Evolutionary conservation across 257 asterid species (phyloP), one percentile per base, ranked within the genome.

Genomic region (Nicotiana benthamiana): DNA sequence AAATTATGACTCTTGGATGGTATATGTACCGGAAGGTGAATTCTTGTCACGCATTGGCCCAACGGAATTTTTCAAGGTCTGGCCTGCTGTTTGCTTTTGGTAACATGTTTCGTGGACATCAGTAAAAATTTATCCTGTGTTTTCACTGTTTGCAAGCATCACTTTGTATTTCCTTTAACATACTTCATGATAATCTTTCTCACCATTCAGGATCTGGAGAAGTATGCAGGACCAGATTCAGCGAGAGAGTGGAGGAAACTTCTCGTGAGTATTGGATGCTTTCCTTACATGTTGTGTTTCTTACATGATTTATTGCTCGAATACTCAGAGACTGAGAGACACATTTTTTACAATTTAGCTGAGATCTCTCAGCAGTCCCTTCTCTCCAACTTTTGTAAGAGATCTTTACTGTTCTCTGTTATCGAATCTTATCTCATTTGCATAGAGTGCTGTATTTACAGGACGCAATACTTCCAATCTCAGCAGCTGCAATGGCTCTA

Each of bases 11-110:
- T 93, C 97, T 11, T 95, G 99, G 99, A 95, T 90, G 98, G 98
- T 95, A 20, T 90, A 87, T 84, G 75, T 95, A 84, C 99, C 99
- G 4, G 99, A 95, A 89, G 99, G 97, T 64, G 99, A 95, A 82
- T 95, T 95, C 88, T 85, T 93, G 87, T 95, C 99, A 18, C 97
- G 98, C 79, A 95, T 95, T 82, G 99, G 99, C 53, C 98, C 98
- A 28, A 95, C 98, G 1, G 98, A 93, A 17, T 95, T 95, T 86
- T 93, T 86, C 83, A 93, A 93, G 97, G 98, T 93, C 36, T 79
- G 86, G 52, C 75, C 67, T 76, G 53, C 59, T 61, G 28, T 53
- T 53, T 63, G 61, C 65, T 53, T 79, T 18, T 24, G 66, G 53
- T 75, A 64, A 84, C 60, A 17, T 83, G 77, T 84, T 83, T 82